Conservation (phyloP, 2,329 filamentous ascomycete species). For the Claviceps paspali region DNA sequence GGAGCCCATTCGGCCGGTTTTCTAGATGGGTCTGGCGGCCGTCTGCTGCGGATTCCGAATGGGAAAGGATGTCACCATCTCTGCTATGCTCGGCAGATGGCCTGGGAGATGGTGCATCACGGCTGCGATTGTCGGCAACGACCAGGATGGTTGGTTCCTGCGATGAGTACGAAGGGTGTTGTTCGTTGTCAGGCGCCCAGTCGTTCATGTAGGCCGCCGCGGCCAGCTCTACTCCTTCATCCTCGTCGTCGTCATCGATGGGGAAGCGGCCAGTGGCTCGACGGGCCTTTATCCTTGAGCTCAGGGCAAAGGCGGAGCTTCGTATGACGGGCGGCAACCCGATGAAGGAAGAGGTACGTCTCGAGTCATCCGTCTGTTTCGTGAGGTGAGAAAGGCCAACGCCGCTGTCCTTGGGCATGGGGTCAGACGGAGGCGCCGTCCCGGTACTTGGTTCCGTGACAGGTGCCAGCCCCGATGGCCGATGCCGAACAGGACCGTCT, state of each 20-base stretch:
- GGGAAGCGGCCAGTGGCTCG: slow-evolving; percentile 20
- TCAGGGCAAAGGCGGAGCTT: slow-evolving; percentile 38
- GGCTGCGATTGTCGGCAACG: neutral
- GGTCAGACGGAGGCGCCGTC: neutral
- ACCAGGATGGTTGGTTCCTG: neutral
- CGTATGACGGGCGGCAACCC: slow-evolving; percentile 44
- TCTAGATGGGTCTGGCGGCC: neutral
- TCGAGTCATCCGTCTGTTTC: slow-evolving; percentile 14
- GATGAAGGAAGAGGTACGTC: slow-evolving; percentile 35
- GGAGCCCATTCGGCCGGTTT: neutral
- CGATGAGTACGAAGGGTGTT: neutral
- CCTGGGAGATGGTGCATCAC: neutral
- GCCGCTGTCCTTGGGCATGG: slow-evolving; percentile 4
- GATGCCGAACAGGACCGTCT: slow-evolving; percentile 6
- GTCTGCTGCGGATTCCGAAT: neutral
- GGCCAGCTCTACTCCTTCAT: neutral
- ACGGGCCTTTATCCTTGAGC: slow-evolving; percentile 13
- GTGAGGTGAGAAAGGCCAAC: slow-evolving; percentile 7
- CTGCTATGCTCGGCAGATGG: neutral
- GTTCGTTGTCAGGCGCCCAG: neutral
- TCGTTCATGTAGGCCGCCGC: neutral
- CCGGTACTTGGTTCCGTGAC: neutral
- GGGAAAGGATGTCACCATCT: neutral
- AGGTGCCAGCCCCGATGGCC: neutral
- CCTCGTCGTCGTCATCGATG: slow-evolving; percentile 18